Evolutionary conservation across 495 filamentous ascomycete species (phyloP), one percentile per base, ranked within the genome.

Genomic region (Rostrohypoxylon terebratum): DNA sequence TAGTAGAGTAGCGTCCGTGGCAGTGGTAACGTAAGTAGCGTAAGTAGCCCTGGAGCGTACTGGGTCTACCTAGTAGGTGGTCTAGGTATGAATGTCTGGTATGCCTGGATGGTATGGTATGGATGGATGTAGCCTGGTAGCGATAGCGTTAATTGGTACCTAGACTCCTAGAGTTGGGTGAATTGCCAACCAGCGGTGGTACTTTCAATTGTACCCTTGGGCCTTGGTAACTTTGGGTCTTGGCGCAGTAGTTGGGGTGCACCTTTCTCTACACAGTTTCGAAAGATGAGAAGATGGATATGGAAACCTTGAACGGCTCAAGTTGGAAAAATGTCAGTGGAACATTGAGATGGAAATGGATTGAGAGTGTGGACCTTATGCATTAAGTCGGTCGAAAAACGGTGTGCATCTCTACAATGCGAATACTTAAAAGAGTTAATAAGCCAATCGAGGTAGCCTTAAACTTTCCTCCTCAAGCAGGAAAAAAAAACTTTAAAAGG

Each of bases 191-290:
- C 23, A 23, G 36, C 14, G 20, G 47, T 55, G 33, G 65, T 58
- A 73, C 58, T 60, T 16, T 47, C 36, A 62, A 45, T 36, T 60
- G 50, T 63, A 72, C 58, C 47, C 47, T 23, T 23, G 47, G 47
- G 51, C 47, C 47, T 23, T 23, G 47, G 47, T 50, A 25, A 23
- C 48, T 25, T 14, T 53, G 21, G 48, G 23, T 23, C 75, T 77
- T 76, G 73, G 76, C 73, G 55, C 61, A 72, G 23, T 51, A 72
- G 57, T 54, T 40, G 55, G 51, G 44, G 40, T 40, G 23, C 33
- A 34, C 48, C 20, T 51, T 45, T n/a, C 18, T 31, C 28, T 28
- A 28, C 28, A 36, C 40, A 28, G 47, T 64, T 63, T 51, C 48
- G 68, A 40, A 62, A 55, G 55, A 64, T 66, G 50, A 28, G 28